Evolutionary conservation across 106 monocot species (phyloP).

Genomic region (Acorus calamus): DNA sequence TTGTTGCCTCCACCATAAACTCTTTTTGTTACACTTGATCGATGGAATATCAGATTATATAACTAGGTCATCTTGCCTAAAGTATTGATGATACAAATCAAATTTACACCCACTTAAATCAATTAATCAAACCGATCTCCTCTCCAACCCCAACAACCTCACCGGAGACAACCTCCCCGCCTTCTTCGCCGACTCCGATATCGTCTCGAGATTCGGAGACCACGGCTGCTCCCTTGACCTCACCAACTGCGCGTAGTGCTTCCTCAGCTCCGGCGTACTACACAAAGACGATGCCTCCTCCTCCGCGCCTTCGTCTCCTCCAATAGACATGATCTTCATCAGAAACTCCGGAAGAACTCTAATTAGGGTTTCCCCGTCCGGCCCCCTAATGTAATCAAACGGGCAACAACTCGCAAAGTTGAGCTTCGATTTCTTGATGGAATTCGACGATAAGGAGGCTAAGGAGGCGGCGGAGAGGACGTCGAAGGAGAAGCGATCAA

Average conservation of each 20-base stretch:
- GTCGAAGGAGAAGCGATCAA: slow-evolving; percentile 24
- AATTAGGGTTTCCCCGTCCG: slow-evolving; percentile 32
- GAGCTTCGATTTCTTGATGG: slow-evolving; percentile 1
- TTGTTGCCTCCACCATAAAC: too few relatives aligned
- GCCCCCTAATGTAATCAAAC: slow-evolving; percentile 42
- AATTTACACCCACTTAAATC: too few relatives aligned
- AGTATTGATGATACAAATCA: too few relatives aligned
- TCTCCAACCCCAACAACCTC: slow-evolving; percentile 6
- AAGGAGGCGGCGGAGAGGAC: slow-evolving; percentile 23
- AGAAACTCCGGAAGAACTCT: slow-evolving; percentile 51
- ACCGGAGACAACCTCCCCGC: slow-evolving; percentile 7
- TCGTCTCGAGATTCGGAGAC: slow-evolving; percentile 69
- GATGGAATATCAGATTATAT: too few relatives aligned
- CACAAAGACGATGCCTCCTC: slow-evolving; percentile 10
- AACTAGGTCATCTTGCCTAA: too few relatives aligned
- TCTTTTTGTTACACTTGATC: too few relatives aligned
- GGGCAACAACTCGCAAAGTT: slow-evolving; percentile 11
- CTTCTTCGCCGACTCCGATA: slow-evolving; percentile 33
- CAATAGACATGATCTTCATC: slow-evolving; percentile 4
- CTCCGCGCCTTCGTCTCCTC: not conserved
- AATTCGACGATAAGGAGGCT: slow-evolving; percentile 18
- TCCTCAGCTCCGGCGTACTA: slow-evolving; percentile 74
- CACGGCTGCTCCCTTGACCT: slow-evolving; percentile 37
- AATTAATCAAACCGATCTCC: too few relatives aligned
- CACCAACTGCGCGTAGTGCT: slow-evolving; percentile 69